These are phyloP conservation scores for Globisporangium rhizosaccharum DNA, from an alignment of 352 stramenopile species.

Conservation along the genomic window DNA sequence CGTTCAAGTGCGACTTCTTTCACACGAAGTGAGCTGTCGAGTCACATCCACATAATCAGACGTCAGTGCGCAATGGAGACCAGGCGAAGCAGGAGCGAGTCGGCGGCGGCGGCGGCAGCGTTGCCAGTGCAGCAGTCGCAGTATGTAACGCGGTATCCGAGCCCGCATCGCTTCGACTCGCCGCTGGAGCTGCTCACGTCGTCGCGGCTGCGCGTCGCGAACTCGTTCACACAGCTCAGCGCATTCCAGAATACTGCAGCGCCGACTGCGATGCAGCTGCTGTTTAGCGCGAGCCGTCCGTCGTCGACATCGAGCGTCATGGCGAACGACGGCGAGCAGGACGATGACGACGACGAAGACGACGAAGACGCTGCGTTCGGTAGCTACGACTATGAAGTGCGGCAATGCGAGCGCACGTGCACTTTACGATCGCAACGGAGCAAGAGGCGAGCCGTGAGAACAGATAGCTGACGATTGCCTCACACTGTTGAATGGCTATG, in stretches of 20 bases:
- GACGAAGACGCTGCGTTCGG: slow-evolving; percentile 5
- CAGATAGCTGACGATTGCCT: neutral
- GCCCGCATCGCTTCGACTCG: too few relatives aligned
- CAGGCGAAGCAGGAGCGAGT: too few relatives aligned
- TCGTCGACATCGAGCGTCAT: slow-evolving; percentile 17
- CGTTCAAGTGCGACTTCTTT: too few relatives aligned
- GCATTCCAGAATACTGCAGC: slow-evolving; percentile 1
- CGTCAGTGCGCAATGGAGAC: too few relatives aligned
- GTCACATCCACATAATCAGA: too few relatives aligned
- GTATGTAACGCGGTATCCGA: too few relatives aligned
- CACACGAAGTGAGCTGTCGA: too few relatives aligned
- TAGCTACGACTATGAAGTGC: slow-evolving; percentile 14
- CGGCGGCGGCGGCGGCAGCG: too few relatives aligned
- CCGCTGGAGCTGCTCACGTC: neutral
- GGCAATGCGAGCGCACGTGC: neutral
- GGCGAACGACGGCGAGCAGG: slow-evolving; percentile 12
- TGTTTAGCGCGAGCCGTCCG: slow-evolving; percentile 6
- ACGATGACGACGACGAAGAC: slow-evolving; percentile 11
- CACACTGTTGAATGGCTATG: neutral
- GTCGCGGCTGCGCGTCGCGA: slow-evolving; percentile 4
- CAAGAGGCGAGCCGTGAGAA: too few relatives aligned
- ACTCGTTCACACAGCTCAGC: slow-evolving; percentile 4
- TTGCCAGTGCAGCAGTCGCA: too few relatives aligned
- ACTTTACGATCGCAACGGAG: neutral
- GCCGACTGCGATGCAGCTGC: slow-evolving; percentile 5